Percentiles rank a stretch among this genome's conserved stretches.
phyloP scores from a whole-genome alignment of 1,284 basidiomycete genomes.

The Pseudozyma sp. region DNA sequence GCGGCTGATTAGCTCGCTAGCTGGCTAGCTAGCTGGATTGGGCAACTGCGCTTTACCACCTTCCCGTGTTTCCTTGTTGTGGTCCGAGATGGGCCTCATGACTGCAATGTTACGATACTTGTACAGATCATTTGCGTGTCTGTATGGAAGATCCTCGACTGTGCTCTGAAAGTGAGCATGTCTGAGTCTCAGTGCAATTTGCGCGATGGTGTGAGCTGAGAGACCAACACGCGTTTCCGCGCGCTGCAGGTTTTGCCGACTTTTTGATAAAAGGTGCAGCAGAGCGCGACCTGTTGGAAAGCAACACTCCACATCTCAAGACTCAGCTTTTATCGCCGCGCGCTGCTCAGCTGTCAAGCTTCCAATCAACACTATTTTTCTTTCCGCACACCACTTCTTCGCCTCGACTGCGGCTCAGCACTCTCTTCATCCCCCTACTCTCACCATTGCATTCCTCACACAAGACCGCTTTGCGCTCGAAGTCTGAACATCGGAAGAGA shows the following conservation, averaged over 20 bases:
- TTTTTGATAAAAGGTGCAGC: not conserved
- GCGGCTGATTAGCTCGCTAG: too few relatives aligned
- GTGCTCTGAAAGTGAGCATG: constrained; percentile 7
- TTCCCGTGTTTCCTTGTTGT: not conserved
- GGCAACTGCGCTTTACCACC: not conserved
- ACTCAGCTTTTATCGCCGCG: too few relatives aligned
- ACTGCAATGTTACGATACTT: constrained; percentile 27
- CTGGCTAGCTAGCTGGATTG: not conserved
- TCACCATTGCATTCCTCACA: too few relatives aligned
- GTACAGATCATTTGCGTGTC: constrained; percentile 20
- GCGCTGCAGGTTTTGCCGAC: not conserved
- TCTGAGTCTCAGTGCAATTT: constrained; percentile 1
- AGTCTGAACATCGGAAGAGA: too few relatives aligned
- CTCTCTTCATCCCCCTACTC: too few relatives aligned
- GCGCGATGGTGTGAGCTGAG: not conserved
- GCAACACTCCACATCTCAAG: not conserved
- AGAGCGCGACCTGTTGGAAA: constrained; percentile 4
- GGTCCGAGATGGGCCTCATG: constrained; percentile 10
- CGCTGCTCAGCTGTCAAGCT: too few relatives aligned
- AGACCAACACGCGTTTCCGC: constrained; percentile 4
- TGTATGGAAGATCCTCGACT: not conserved
- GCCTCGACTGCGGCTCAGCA: too few relatives aligned
- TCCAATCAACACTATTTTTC: too few relatives aligned
- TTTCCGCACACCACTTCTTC: too few relatives aligned
- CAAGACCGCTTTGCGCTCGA: too few relatives aligned